phyloP scores from a whole-genome alignment of 2,329 filamentous ascomycete genomes.

The Lecanicillium sp. region DNA sequence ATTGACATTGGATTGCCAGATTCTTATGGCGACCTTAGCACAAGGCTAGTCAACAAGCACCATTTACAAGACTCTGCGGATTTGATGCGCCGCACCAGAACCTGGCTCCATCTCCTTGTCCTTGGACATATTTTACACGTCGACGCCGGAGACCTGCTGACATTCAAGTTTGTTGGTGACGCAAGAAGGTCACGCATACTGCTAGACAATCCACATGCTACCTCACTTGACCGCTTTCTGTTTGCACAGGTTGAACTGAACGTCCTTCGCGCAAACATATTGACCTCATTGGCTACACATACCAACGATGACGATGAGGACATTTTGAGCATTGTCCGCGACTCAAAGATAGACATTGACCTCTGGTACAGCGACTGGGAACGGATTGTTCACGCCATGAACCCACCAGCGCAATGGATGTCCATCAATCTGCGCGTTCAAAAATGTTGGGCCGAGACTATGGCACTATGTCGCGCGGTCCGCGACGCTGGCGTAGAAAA shows the following conservation, averaged over 20 bases:
- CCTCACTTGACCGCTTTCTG: slow-evolving; percentile 40
- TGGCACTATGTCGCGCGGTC: slow-evolving; percentile 42
- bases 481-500: slow-evolving; percentile 25
- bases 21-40: slow-evolving; percentile 30
- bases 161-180: slow-evolving; percentile 29
- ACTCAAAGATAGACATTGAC: slow-evolving; percentile 38
- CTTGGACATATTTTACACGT: slow-evolving; percentile 41
- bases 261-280: slow-evolving; percentile 24
- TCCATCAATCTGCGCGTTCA: slow-evolving; percentile 41
- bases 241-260: slow-evolving; percentile 42
- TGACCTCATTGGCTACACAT: slow-evolving; percentile 22
- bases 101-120: slow-evolving; percentile 46
- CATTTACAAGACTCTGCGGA: background rate
- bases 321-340: slow-evolving; percentile 31
- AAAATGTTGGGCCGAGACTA: slow-evolving; percentile 45
- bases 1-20: slow-evolving; percentile 37
- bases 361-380: slow-evolving; percentile 37
- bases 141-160: slow-evolving; percentile 23
- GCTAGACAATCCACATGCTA: slow-evolving; percentile 32
- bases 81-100: slow-evolving; percentile 34
- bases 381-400: slow-evolving; percentile 14
- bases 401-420: slow-evolving; percentile 20
- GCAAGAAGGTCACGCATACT: slow-evolving; percentile 37
- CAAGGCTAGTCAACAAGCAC: slow-evolving; percentile 5
- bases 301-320: slow-evolving; percentile 22